Base-by-base conservation (phyloP, 2,329 filamentous ascomycete species). In the Metarhizium anisopliae region DNA sequence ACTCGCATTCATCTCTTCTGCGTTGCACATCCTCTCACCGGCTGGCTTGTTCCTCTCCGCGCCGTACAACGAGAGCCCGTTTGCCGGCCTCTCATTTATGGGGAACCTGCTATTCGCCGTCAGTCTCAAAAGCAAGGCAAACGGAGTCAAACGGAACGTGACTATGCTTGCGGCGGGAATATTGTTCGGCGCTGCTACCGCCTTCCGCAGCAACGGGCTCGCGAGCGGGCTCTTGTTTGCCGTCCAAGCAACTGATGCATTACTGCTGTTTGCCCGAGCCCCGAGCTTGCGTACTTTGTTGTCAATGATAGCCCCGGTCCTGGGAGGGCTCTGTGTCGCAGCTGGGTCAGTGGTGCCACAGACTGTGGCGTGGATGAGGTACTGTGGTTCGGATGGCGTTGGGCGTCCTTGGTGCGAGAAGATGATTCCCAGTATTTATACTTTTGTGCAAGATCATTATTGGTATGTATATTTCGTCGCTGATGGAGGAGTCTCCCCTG, bases 41-140 rank as follows among this genome's bases (percentile, higher is more conserved):
- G 94, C 89, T 0, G 93, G 93, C 0, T 72, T 96, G 2, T 97
- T 99, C 67, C 80, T 99, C 18, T 92, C 87, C 0, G 87, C 92
- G 0, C 90, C 93, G 0, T 95, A 94, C 69, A 80, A 84, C 10
- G 94, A 99, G 73, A 84, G 87, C 59, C 70, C 86, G 0, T 96
- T 91, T 69, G 85, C 93, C 0, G 76, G 89, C 25, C 74, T 96
- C 38, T 88, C 87, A 45, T 89, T 96, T 63, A 62, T 78, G 0
- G 94, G 90, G 1, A 85, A 84, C 64, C 77, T 88, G 35, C 68
- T 87, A 51, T 94, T 93, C 67, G 80, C 81, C 1, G 75, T 77
- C 49, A 74, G 75, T 64, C 45, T 68, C 40, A 61, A 59, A 53
- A 59, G 61, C 49, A 68, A 66, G 52, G 59, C 52, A 42, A 61